Evolutionary conservation across 1,284 basidiomycete species (phyloP).

Genomic region (Microbotryum lychnidis-dioicae): DNA sequence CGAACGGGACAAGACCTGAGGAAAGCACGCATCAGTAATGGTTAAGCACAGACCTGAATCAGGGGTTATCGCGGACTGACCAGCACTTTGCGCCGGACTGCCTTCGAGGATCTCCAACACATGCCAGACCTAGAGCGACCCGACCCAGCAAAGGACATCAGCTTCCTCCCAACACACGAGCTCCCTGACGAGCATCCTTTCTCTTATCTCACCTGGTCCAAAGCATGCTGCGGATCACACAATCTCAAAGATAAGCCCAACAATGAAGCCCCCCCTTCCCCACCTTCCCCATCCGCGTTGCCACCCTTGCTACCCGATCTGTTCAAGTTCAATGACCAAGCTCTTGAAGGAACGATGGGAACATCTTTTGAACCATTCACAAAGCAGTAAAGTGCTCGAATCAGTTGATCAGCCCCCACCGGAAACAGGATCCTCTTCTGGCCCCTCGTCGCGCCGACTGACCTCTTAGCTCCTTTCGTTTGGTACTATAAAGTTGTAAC

Average conservation of each 20-base stretch:
- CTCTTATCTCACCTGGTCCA: constrained; percentile 54
- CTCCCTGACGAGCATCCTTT: background rate
- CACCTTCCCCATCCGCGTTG: constrained; percentile 13
- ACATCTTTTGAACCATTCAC: constrained; percentile 53
- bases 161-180: background rate
- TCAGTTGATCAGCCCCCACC: background rate
- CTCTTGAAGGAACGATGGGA: constrained; percentile 69
- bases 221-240: constrained; percentile 74
- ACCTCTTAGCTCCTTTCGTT: constrained; percentile 75
- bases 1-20: constrained; percentile 68
- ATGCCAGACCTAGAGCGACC: constrained; percentile 65
- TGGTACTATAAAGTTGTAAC: constrained; percentile 83
- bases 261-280: constrained; percentile 53
- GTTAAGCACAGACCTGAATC: background rate
- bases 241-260: constrained; percentile 87
- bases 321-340: constrained; percentile 50
- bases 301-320: constrained; percentile 31
- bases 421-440: background rate
- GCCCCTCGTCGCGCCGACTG: constrained; percentile 36
- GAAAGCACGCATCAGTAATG: background rate
- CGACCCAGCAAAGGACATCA: background rate
- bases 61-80: constrained; percentile 13
- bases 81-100: constrained; percentile 80
- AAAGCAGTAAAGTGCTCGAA: background rate
- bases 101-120: constrained; percentile 93